phyloP scores from a whole-genome alignment of 2,329 filamentous ascomycete species.

The Aspergillus felis region DNA sequence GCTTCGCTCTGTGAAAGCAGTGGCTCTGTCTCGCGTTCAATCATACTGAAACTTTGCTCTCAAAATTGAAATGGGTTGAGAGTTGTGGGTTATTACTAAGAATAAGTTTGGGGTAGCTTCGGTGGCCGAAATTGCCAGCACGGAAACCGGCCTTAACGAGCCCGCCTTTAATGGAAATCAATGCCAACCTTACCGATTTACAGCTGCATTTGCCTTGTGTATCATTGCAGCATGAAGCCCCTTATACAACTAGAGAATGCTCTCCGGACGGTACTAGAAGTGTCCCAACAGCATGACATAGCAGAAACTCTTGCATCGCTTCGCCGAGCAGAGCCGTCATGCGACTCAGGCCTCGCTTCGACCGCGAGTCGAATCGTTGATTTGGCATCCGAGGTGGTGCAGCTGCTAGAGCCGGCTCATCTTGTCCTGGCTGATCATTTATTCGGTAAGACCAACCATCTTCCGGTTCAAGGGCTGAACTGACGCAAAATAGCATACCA shows the following conservation, averaged over 20 bases:
- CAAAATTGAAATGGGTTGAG: not conserved
- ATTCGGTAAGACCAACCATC: not conserved
- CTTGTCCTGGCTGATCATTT: not conserved
- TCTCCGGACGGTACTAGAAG: too few relatives aligned
- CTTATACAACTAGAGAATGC: too few relatives aligned
- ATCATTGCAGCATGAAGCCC: too few relatives aligned
- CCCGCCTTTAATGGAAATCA: too few relatives aligned
- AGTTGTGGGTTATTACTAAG: not conserved
- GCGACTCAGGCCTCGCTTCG: too few relatives aligned
- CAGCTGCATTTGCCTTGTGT: too few relatives aligned
- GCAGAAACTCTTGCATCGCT: too few relatives aligned
- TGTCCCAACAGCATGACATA: too few relatives aligned
- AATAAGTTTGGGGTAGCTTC: not conserved
- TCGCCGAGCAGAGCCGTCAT: too few relatives aligned
- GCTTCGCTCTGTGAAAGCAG: not conserved
- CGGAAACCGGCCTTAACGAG: too few relatives aligned
- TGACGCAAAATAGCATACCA: not conserved
- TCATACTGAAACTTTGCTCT: not conserved
- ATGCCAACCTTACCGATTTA: too few relatives aligned
- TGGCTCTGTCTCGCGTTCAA: not conserved
- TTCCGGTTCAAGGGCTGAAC: not conserved
- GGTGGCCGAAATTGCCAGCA: not conserved
- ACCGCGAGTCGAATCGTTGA: not conserved
- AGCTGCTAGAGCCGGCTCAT: not conserved
- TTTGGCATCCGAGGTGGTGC: not conserved